Evolutionary conservation across 2,329 filamentous ascomycete species (phyloP), one percentile per base, ranked within the genome.

Genomic region (Septoria linicola): DNA sequence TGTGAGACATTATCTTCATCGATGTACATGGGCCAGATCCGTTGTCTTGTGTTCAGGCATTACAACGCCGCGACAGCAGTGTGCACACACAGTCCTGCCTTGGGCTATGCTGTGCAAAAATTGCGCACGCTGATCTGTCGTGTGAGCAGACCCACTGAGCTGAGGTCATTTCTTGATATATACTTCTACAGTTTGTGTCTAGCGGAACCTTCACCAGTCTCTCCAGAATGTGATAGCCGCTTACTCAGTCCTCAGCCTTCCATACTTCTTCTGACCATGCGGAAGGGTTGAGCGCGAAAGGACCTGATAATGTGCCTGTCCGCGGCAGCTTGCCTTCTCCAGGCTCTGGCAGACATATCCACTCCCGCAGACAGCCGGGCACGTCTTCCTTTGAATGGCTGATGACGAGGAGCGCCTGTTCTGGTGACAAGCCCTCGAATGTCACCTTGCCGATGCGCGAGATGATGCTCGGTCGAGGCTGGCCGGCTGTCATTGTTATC

Each of bases 341-440:
- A 3, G 85, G 78, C 69, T 91, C 87, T 1, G 92, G 90, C 23
- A 96, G 74, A 67, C 88, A 91, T 43, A 97, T 76, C 86, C 88
- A 97, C 66, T 95, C 83, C 40, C 89, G 75, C 19, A 96, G 80
- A 59, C 84, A 85, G 42, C 85, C 84, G 0, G 93, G 93, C 8
- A 97, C 87, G 70, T 99, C 93, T 63, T 96, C 90, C 56, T 84
- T 84, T 54, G 92, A 79, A 72, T 99, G 93, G 55, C 89, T 93
- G 53, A 97, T 92, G 58, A 91, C 89, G n/a, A 97, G 80, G 47
- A 99, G 72, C 0, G 90, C 90, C 71, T 97, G 92, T 17, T 81
- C 70, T 0, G 82, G 74, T 1, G 78, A 77, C 49, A 96, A 70
- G 0, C 89, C 89, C 1, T 64, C 65, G 3, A 92, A 71, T 17